Conservation (phyloP, 257 asterid species). For the Solanum etuberosum region DNA sequence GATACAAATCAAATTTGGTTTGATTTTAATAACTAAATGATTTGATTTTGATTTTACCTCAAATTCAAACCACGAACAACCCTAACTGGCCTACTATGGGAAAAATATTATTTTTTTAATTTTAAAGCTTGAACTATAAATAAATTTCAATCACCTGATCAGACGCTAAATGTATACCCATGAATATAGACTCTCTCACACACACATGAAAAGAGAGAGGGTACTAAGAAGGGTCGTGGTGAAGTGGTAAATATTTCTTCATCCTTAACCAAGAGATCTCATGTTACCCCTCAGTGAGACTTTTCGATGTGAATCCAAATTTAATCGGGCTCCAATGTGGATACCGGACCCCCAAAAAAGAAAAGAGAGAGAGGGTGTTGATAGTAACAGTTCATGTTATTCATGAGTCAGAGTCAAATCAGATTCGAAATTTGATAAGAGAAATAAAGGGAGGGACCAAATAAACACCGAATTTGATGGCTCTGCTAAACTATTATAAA, state of each 20-base stretch:
- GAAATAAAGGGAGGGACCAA: constrained; percentile 5
- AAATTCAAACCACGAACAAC: too few species aligned
- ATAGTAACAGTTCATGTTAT: constrained; percentile 16
- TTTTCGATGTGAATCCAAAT: too few species aligned
- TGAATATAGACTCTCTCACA: background rate
- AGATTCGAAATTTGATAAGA: background rate
- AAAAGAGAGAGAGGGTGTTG: background rate
- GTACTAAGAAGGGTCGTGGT: too few species aligned
- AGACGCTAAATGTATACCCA: background rate
- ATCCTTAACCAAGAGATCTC: too few species aligned
- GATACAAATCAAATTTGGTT: too few species aligned
- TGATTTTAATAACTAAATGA: too few species aligned
- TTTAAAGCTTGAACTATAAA: background rate
- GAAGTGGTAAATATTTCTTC: too few species aligned
- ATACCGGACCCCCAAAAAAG: too few species aligned
- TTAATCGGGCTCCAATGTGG: too few species aligned
- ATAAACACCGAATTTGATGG: constrained; percentile 19
- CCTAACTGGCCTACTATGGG: background rate
- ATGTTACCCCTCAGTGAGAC: too few species aligned
- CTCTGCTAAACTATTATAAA: background rate
- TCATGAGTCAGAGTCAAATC: constrained; percentile 17
- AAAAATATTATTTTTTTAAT: background rate
- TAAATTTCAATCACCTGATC: background rate
- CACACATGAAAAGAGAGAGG: background rate
- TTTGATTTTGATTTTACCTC: too few species aligned